phyloP scores from a whole-genome alignment of 805 yeast genomes.

The Alloascoidea hylecoeti region DNA sequence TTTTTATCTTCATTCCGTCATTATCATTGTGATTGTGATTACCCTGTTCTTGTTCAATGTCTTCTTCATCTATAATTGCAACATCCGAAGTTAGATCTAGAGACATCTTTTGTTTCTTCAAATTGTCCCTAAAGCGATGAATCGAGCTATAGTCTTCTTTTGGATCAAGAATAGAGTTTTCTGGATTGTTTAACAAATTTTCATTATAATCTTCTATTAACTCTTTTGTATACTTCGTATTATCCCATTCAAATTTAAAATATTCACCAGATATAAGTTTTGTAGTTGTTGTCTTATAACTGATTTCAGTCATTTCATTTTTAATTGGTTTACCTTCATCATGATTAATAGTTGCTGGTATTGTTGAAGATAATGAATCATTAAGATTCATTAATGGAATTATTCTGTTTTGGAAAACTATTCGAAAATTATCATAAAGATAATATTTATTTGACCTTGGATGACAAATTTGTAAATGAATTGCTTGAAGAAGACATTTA shows the following conservation, averaged over 20 bases:
- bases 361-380: not conserved
- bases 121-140: not conserved
- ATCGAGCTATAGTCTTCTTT: not conserved
- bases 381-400: not conserved
- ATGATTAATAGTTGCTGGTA: no score
- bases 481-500: slow-evolving; percentile 13
- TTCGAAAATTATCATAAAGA: slow-evolving; percentile 13
- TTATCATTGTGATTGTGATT: no score
- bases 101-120: not conserved
- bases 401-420: slow-evolving; percentile 15
- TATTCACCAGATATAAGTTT: not conserved
- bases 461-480: slow-evolving; percentile 15
- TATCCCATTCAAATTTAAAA: not conserved
- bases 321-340: no score
- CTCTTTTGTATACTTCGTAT: not conserved
- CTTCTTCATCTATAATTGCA: not conserved
- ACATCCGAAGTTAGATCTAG: not conserved
- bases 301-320: no score
- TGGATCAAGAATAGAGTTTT: not conserved
- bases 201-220: not conserved
- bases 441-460: slow-evolving; percentile 11
- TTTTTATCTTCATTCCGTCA: no score
- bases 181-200: not conserved
- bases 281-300: not conserved
- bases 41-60: not conserved